These are phyloP conservation scores for Wallemia ichthyophaga DNA, from an alignment of 1,284 basidiomycete genomes.

Conservation along the genomic window DNA sequence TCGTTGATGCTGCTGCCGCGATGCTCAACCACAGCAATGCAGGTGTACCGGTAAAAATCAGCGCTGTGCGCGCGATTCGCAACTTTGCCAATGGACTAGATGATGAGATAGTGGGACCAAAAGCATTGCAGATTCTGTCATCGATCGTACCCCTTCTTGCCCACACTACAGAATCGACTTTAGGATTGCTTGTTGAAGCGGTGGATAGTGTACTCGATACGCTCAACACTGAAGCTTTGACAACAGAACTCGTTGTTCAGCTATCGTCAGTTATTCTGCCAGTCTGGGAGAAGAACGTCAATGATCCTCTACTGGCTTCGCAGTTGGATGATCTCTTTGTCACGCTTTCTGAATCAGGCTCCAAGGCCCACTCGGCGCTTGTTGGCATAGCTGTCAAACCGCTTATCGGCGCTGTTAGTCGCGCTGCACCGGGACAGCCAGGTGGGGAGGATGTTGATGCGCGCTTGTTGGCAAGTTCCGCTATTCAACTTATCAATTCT, in stretches of 20 bases:
- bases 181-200: slow-evolving; percentile 69
- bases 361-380: too few species aligned
- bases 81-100: slow-evolving; percentile 24
- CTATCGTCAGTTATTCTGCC: slow-evolving; percentile 35
- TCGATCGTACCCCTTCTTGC: slow-evolving; percentile 57
- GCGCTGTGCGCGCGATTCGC: slow-evolving; percentile 65
- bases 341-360: too few species aligned
- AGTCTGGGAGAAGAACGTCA: slow-evolving; percentile 55
- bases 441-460: too few species aligned
- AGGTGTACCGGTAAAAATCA: slow-evolving; percentile 61
- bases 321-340: too few species aligned
- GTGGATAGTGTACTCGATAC: slow-evolving; percentile 45
- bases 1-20: slow-evolving; percentile 53
- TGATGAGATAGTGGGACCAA: slow-evolving; percentile 34
- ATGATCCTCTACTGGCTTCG: slow-evolving; percentile 21
- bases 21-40: slow-evolving; percentile 44
- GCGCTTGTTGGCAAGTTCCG: too few species aligned
- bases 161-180: slow-evolving; percentile 51
- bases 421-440: too few species aligned
- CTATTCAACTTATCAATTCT: too few species aligned
- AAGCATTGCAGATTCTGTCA: slow-evolving; percentile 32
- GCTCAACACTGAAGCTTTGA: slow-evolving; percentile 37
- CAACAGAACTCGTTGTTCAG: slow-evolving; percentile 28
- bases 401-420: too few species aligned
- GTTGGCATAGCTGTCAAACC: too few species aligned